A percentile compares a stretch with the other conserved stretches of the same genome.
phyloP scores from a whole-genome alignment of 2,329 filamentous ascomycete species.

The Scortechinia acanthostroma region DNA sequence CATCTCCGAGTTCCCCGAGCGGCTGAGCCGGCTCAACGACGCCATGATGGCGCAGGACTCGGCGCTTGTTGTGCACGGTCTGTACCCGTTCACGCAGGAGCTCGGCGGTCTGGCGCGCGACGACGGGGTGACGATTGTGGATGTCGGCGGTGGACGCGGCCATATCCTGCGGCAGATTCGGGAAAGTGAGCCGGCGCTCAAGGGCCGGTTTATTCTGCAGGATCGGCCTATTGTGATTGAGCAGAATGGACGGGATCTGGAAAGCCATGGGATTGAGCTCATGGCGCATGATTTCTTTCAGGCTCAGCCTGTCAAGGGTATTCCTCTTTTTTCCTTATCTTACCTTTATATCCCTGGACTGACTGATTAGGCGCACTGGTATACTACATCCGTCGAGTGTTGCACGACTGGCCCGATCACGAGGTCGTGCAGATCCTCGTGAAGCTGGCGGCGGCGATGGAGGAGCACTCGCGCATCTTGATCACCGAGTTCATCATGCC shows the following conservation, averaged over 20 bases:
- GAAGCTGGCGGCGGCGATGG: conserved; percentile 12
- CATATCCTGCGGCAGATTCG: conserved; percentile 9
- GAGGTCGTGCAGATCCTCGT: conserved; percentile 11
- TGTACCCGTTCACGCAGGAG: not conserved
- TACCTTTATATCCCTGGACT: not conserved
- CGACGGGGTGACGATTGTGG: conserved; percentile 7
- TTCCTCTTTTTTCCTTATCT: not conserved
- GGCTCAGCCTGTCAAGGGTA: conserved; percentile 6
- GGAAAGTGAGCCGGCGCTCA: conserved; percentile 1
- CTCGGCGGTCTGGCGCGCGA: not conserved
- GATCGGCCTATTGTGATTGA: not conserved
- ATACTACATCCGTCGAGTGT: conserved; percentile 17
- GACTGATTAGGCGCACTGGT: conserved; percentile 10
- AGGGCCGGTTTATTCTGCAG: conserved; percentile 3
- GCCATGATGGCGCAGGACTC: not conserved
- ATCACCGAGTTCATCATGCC: conserved; percentile 17
- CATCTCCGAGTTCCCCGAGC: not conserved
- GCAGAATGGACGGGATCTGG: not conserved
- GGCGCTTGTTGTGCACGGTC: not conserved
- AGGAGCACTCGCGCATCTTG: conserved; percentile 8
- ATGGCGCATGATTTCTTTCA: conserved; percentile 11
- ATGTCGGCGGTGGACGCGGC: conserved; percentile 11
- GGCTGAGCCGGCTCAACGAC: not conserved
- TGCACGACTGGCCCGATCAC: conserved; percentile 16
- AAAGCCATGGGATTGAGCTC: conserved; percentile 6